Evolutionary conservation across 176 grass and related monocot species (phyloP), one percentile per base, ranked within the genome.

Genomic region (Triticum turgidum): DNA sequence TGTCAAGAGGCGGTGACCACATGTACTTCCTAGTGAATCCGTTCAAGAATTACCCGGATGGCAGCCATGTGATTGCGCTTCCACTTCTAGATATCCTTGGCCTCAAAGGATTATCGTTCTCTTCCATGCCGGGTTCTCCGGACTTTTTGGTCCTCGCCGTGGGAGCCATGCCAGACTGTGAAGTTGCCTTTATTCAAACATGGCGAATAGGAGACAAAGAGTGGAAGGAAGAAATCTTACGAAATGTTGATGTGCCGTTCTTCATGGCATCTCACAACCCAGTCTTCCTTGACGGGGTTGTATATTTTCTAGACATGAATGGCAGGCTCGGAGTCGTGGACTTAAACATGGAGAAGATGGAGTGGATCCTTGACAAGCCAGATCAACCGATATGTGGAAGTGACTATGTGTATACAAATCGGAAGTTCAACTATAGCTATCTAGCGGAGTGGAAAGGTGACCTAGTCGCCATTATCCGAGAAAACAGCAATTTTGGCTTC

Each of bases 391-490:
- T 88, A 68, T 3, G 22, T 9, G 76, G 52, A 33, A 47, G 66
- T 39, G 30, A 61, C 18, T 59, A 44, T 5, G 7, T 37, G 13
- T 42, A 41, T 61, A 0, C 9, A 52, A 52, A 2, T 10, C 0
- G 1, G 9, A 20, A 38, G 22, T 42, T 6, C 12, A 70, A 77
- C 17, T 82, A 76, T 3, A 82, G 8, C 27, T 76, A 88, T 77
- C 27, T 83, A 56, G 49, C 77, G 14, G 69, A 83, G 70, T 88
- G 38, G 45, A 69, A 82, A 3, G 17, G 80, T 29, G 80, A 88
- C 17, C 29, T 88, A 8, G 52, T 83, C 38, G 49, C 80, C 1
- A 35, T 88, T 63, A 5, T 59, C 21, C 41, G 65, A 76, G 27
- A 61, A 11, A 47, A 4, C 3, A 11, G 32, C 6, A 4, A 64